Evolutionary conservation across 352 stramenopile species (phyloP).

Genomic region (Pythium folliculosum): DNA sequence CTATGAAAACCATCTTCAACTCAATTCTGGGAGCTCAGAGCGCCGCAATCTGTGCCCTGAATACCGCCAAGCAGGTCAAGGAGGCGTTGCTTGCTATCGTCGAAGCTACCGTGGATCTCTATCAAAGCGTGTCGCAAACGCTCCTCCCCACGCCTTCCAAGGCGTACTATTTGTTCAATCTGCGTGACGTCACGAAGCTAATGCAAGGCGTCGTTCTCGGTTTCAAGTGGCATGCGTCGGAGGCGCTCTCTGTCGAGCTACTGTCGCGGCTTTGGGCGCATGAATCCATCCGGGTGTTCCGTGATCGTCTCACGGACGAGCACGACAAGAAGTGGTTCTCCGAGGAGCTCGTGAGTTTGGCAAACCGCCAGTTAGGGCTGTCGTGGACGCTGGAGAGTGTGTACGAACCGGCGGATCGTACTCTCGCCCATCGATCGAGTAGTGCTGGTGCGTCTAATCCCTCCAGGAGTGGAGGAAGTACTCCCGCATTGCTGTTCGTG

Average conservation of each 20-base stretch:
- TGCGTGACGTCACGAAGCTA: conserved; percentile 78
- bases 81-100: conserved; percentile 57
- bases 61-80: conserved; percentile 46
- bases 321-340: conserved; percentile 88
- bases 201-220: conserved; percentile 81
- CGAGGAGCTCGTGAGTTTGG: conserved; percentile 69
- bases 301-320: conserved; percentile 87
- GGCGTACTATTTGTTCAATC: conserved; percentile 84
- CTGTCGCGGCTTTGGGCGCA: conserved; percentile 88
- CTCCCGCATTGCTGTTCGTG: conserved; percentile 10
- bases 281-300: conserved; percentile 91
- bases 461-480: neutral
- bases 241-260: conserved; percentile 38
- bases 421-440: conserved; percentile 3
- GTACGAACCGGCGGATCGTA: conserved; percentile 24
- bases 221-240: conserved; percentile 6
- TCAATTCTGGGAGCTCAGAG: conserved; percentile 78
- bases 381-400: conserved; percentile 56
- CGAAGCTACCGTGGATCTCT: conserved; percentile 64
- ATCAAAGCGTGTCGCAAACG: conserved; percentile 46
- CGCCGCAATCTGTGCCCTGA: neutral
- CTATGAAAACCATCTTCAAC: conserved; percentile 90
- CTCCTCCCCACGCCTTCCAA: conserved; percentile 81
- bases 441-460: neutral
- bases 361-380: conserved; percentile 63